phyloP scores from a whole-genome alignment of 208 protist species.

The Crithidia thermophila region DNA sequence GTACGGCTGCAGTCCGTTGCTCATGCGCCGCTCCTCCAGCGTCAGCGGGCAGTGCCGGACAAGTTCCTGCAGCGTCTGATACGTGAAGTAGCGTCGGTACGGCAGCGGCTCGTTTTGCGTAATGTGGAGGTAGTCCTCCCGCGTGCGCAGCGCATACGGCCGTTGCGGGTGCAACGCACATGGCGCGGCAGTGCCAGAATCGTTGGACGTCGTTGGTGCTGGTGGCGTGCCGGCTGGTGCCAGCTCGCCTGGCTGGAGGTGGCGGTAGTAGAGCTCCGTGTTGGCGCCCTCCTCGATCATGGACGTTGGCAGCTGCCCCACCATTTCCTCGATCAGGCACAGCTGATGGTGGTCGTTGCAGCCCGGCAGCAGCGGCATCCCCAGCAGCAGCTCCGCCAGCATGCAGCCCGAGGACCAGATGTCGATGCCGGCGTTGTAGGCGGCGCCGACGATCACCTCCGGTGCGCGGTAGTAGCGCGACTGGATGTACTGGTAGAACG shows the following conservation, averaged over 20 bases:
- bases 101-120: constrained; percentile 38
- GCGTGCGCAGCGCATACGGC: constrained; percentile 11
- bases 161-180: not conserved
- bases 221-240: not conserved
- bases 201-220: not conserved
- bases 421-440: constrained; percentile 94
- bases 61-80: constrained; percentile 68
- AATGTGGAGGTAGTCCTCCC: constrained; percentile 28
- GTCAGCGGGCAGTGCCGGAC: constrained; percentile 69
- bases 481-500: constrained; percentile 85
- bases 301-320: constrained; percentile 78
- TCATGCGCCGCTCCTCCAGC: constrained; percentile 65
- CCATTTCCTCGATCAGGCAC: constrained; percentile 93
- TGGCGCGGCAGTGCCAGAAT: not conserved
- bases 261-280: constrained; percentile 54
- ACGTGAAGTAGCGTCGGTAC: constrained; percentile 68
- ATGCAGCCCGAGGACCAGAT: constrained; percentile 98
- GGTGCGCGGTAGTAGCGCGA: constrained; percentile 97
- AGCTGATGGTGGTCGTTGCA: constrained; percentile 94
- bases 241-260: not conserved
- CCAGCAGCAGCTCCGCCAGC: constrained; percentile 95
- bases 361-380: constrained; percentile 95
- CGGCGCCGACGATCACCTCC: constrained; percentile 95
- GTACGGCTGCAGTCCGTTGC: constrained; percentile 48
- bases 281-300: constrained; percentile 60